Evolutionary conservation across 1,284 basidiomycete genomes (phyloP), one percentile per base, ranked within the genome.

Genomic region (Mycena citricolor): DNA sequence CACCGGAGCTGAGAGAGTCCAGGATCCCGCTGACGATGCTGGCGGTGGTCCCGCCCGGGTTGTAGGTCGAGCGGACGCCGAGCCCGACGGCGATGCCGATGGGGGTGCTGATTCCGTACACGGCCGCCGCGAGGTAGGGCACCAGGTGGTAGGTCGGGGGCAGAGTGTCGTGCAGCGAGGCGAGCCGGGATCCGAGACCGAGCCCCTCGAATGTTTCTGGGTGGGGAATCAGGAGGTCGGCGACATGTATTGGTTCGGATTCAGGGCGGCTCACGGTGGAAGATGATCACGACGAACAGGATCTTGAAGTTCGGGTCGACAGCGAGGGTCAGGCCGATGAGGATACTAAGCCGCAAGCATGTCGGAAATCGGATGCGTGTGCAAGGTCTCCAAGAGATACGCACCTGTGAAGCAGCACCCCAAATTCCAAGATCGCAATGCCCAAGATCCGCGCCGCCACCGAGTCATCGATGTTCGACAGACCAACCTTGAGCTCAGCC

Each of bases 311-410:
- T 62, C 20, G 77, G 67, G 57, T 88, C 81, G 24, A 95, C 91
- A 16, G 93, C 94, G 34, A 99, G 81, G 0, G 95, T 98, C 19
- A 99, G 70, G 1, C 95, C 95, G 56, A 99, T 93, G 54, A 99
- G 78, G 31, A 97, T 61, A 59, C 83, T n/a, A n/a, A n/a, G n/a
- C n/a, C n/a, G n/a, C n/a, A n/a, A n/a, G n/a, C n/a, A n/a, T n/a
- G n/a, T n/a, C n/a, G n/a, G n/a, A n/a, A n/a, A n/a, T n/a, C n/a
- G n/a, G n/a, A n/a, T n/a, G n/a, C n/a, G n/a, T n/a, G n/a, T n/a
- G n/a, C n/a, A n/a, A n/a, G n/a, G n/a, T n/a, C n/a, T n/a, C n/a
- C n/a, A n/a, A n/a, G n/a, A n/a, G n/a, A n/a, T n/a, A n/a, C n/a
- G n/a, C n/a, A n/a, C n/a, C n/a, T 53, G 32, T 54, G 52, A 12